Evolutionary conservation across 1,139 yeast species (phyloP).

Genomic region (Kodamaea sp.): DNA sequence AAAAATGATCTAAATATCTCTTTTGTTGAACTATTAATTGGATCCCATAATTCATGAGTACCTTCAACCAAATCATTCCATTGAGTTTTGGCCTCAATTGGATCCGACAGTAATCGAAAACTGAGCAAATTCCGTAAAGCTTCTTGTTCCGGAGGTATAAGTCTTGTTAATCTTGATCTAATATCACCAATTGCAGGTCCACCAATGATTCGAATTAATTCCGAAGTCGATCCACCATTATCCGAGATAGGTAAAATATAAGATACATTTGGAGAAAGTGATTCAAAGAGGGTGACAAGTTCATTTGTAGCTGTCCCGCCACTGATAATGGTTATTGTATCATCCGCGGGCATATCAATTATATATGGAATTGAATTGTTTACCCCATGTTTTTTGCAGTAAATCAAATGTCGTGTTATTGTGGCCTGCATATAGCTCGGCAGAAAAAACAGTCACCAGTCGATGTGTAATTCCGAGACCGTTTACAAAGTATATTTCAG

Average conservation of each 20-base stretch:
- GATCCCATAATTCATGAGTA: conserved; percentile 64
- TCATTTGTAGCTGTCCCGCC: conserved; percentile 80
- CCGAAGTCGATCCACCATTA: conserved; percentile 94
- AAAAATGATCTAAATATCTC: conserved; percentile 77
- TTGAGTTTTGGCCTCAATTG: conserved; percentile 55
- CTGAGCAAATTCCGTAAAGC: conserved; percentile 50
- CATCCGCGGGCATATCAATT: background rate
- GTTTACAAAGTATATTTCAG: conserved; percentile 22
- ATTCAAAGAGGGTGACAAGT: conserved; percentile 47
- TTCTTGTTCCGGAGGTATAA: conserved; percentile 52
- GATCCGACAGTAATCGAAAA: conserved; percentile 55
- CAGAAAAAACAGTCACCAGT: conserved; percentile 34
- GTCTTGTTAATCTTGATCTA: conserved; percentile 72
- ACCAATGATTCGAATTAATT: conserved; percentile 81
- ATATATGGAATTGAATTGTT: background rate
- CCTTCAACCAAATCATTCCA: conserved; percentile 85
- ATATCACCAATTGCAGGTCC: conserved; percentile 96
- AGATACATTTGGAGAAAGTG: conserved; percentile 41
- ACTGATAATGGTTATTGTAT: conserved; percentile 47
- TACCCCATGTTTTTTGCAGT: background rate
- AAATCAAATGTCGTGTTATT: background rate
- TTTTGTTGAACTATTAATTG: conserved; percentile 57
- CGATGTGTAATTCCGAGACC: conserved; percentile 36
- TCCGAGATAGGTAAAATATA: conserved; percentile 84
- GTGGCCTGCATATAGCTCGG: conserved; percentile 28